phyloP scores from a whole-genome alignment of 2,329 filamentous ascomycete genomes.

The Talaromyces atroroseus region DNA sequence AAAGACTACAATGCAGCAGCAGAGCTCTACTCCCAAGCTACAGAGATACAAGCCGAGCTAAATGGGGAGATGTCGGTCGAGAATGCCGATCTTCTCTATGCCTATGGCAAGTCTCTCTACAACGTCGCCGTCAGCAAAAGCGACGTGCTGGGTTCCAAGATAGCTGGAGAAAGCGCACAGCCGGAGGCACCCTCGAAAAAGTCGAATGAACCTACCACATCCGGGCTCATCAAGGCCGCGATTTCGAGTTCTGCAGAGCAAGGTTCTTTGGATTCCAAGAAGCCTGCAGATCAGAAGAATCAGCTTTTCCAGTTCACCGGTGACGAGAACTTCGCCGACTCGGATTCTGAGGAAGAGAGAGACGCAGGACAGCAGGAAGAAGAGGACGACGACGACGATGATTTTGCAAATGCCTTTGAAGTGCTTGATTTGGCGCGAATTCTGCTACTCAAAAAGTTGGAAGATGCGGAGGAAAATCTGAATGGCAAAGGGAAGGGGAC shows the following conservation, averaged over 20 bases:
- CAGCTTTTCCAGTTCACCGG: slow-evolving; percentile 87
- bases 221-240: slow-evolving; percentile 23
- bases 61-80: slow-evolving; percentile 87
- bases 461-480: slow-evolving; percentile 40
- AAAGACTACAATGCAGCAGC: slow-evolving; percentile 83
- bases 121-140: slow-evolving; percentile 91
- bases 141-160: slow-evolving; percentile 83
- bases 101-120: slow-evolving; percentile 90
- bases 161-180: slow-evolving; percentile 49
- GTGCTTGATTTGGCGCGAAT: slow-evolving; percentile 59
- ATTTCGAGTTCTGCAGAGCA: slow-evolving; percentile 21
- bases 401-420: slow-evolving; percentile 60
- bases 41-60: slow-evolving; percentile 81
- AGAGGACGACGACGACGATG: slow-evolving; percentile 58
- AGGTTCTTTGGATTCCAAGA: slow-evolving; percentile 15
- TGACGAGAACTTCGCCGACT: slow-evolving; percentile 87
- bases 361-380: slow-evolving; percentile 41
- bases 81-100: slow-evolving; percentile 90
- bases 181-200: slow-evolving; percentile 40
- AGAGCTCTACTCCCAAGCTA: slow-evolving; percentile 82
- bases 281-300: slow-evolving; percentile 35
- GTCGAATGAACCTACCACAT: slow-evolving; percentile 20
- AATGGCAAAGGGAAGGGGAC: slow-evolving; percentile 46
- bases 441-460: slow-evolving; percentile 53
- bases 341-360: slow-evolving; percentile 53